Percentiles rank a stretch among this genome's conserved stretches.
Evolutionary conservation across 140 eudicot genomes (phyloP).

Genomic region (Flaveria floridana): DNA sequence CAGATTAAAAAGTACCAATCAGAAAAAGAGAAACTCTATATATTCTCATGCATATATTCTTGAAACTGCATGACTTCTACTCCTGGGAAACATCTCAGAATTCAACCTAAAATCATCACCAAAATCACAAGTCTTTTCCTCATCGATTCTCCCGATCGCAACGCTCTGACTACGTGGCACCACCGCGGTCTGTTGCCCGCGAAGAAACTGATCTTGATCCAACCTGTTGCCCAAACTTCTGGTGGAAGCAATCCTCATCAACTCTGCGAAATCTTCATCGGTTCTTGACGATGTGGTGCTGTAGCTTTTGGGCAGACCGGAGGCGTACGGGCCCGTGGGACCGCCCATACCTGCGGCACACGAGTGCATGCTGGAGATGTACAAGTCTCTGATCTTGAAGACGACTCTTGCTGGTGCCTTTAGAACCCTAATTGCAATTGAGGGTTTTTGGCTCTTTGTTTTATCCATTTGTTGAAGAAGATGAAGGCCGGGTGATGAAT

Average conservation of each 20-base stretch:
- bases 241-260: constrained; percentile 52
- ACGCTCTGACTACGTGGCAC: constrained; percentile 51
- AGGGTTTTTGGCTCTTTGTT: constrained; percentile 33
- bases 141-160: constrained; percentile 50
- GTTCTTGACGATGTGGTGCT: constrained; percentile 36
- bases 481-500: not conserved
- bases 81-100: constrained; percentile 37
- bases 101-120: constrained; percentile 32
- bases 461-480: constrained; percentile 16
- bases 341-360: constrained; percentile 49
- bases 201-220: constrained; percentile 30
- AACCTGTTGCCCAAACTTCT: constrained; percentile 29
- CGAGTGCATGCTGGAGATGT: constrained; percentile 43
- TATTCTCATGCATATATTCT: constrained; percentile 19
- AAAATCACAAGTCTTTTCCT: constrained; percentile 39
- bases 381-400: constrained; percentile 44
- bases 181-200: constrained; percentile 17
- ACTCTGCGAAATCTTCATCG: constrained; percentile 47
- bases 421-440: constrained; percentile 26
- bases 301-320: constrained; percentile 45
- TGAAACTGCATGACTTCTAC: constrained; percentile 48
- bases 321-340: constrained; percentile 29
- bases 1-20: not conserved
- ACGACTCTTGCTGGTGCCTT: constrained; percentile 46
- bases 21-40: not conserved